phyloP scores from a whole-genome alignment of 306 rosid genomes.

The Medicago arabica region DNA sequence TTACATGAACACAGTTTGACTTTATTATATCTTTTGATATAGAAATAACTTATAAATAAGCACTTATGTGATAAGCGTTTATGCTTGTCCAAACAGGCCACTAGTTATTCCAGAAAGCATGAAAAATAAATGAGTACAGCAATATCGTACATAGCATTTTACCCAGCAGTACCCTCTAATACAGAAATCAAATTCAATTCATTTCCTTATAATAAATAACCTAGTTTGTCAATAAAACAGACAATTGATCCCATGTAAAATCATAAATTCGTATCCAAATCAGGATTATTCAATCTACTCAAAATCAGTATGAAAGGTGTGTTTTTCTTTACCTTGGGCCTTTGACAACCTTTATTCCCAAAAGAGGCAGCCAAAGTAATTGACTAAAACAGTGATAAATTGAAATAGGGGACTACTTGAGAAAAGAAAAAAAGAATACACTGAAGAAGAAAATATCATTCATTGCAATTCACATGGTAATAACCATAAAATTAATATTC shows the following conservation, averaged over 20 bases:
- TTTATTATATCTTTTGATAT: background rate
- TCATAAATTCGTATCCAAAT: conserved; percentile 14
- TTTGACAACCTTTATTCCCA: conserved; percentile 11
- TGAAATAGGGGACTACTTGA: background rate
- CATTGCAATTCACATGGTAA: conserved; percentile 42
- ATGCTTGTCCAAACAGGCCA: background rate
- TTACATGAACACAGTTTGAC: background rate
- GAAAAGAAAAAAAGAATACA: conserved; percentile 24
- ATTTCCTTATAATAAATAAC: conserved; percentile 2
- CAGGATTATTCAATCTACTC: background rate
- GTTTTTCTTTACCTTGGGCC: background rate
- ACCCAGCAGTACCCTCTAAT: conserved; percentile 18
- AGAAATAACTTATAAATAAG: background rate
- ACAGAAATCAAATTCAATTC: conserved; percentile 14
- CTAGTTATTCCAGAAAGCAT: background rate
- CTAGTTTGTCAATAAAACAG: too few species aligned
- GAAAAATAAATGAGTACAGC: background rate
- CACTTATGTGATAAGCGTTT: background rate
- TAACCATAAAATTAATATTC: conserved; percentile 30
- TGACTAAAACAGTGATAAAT: conserved; percentile 4
- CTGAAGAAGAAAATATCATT: conserved; percentile 28
- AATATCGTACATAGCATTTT: background rate
- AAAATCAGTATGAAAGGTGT: background rate
- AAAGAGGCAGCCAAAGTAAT: conserved; percentile 22
- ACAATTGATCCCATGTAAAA: conserved; percentile 24